Percentiles rank a stretch among this genome's conserved stretches.
Evolutionary conservation across 2,329 filamentous ascomycete genomes (phyloP).

Genomic region (Diaporthe sp.): DNA sequence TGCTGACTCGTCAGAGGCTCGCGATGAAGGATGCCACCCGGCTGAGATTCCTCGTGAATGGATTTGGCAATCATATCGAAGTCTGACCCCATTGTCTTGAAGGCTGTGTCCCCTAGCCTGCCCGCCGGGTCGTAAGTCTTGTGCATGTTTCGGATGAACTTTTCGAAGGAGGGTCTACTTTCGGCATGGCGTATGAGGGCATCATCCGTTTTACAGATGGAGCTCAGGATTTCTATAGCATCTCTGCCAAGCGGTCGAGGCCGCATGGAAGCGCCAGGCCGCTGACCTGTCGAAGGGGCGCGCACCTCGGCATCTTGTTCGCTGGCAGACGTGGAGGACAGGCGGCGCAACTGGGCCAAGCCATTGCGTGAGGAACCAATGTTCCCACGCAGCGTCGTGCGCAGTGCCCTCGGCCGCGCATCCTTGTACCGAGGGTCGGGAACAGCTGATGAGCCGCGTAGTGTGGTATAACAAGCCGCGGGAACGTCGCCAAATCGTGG

Average conservation of each 20-base stretch:
- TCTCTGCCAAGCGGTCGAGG: conserved; percentile 3
- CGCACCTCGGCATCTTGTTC: conserved; percentile 7
- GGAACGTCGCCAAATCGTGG: conserved; percentile 67
- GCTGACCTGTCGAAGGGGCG: background rate
- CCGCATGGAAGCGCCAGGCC: background rate
- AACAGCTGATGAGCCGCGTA: conserved; percentile 75
- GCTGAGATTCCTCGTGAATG: conserved; percentile 26
- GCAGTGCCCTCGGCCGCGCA: conserved; percentile 70
- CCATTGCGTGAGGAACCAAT: conserved; percentile 68
- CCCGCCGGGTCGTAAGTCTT: conserved; percentile 18
- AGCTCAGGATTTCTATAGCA: conserved; percentile 37
- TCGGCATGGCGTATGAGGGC: conserved; percentile 33
- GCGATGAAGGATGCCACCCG: conserved; percentile 31
- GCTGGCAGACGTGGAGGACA: conserved; percentile 10
- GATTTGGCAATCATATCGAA: conserved; percentile 26
- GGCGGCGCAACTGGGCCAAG: conserved; percentile 52
- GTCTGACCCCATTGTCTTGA: conserved; percentile 12
- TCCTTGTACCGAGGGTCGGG: conserved; percentile 73
- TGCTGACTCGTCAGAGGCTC: conserved; percentile 44
- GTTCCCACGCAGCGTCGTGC: conserved; percentile 73
- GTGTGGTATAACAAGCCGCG: conserved; percentile 77
- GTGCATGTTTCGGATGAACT: conserved; percentile 35
- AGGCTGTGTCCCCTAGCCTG: background rate
- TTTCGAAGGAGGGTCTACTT: conserved; percentile 16
- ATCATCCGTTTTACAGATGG: conserved; percentile 42